Evolutionary conservation across 2,329 filamentous ascomycete genomes (phyloP), one percentile per base, ranked within the genome.

Genomic region (Neonectria magnoliae): DNA sequence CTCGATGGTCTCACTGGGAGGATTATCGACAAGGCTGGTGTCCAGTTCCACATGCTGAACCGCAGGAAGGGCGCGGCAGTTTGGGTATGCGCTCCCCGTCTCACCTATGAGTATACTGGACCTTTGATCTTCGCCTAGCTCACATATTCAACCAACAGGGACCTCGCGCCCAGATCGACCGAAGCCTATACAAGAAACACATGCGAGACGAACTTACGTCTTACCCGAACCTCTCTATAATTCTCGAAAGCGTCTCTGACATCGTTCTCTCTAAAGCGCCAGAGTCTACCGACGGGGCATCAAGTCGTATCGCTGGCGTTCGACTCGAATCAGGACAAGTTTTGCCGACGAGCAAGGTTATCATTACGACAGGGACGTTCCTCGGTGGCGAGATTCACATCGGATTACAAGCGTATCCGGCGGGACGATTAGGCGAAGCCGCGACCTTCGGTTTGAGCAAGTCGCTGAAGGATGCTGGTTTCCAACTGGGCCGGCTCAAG

Each of bases 361-460:
- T 99, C 25, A 98, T 99, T 71, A 98, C 96, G 0, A 99, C 96
- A 0, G 96, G 96, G 0, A 99, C 96, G 0, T 99, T 99, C 75
- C 81, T 99, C 5, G 92, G 95, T 11, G 96, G 94, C 18, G 96
- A 99, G 79, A 99, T 99, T 67, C 96, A 99, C 73, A 97, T 99
- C 66, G 96, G 94, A 0, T 82, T 98, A 8, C 87, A 97, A 57
- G 87, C 86, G 3, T 97, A 89, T 75, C 94, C 96, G 0, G 92
- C 96, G 0, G 96, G 96, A 1, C 89, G 96, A 9, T 94, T 99
- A 83, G 96, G 95, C 11, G 96, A 99, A 81, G 93, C 93, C 22
- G 94, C 96, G 1, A 98, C 96, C 0, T 93, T 93, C 75, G 95
- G 95, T 0, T 81, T 99, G 60, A 98, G 94, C 83, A 96, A 94